Conservation (phyloP, 1,284 basidiomycete genomes). For the Puccinia hordei region DNA sequence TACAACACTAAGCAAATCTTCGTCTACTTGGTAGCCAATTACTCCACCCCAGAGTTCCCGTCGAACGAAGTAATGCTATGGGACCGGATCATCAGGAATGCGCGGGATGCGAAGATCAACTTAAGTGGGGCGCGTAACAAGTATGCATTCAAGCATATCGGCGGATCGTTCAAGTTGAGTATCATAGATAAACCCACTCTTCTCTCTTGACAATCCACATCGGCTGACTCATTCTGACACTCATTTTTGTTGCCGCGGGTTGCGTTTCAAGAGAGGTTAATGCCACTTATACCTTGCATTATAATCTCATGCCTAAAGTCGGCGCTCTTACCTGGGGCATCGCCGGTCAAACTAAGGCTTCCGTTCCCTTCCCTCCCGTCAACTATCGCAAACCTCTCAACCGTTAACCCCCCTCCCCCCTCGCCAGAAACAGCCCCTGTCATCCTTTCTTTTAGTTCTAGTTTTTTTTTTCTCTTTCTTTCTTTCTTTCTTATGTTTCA, state of each 20-base stretch:
- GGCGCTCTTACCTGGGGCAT: conserved; percentile 76
- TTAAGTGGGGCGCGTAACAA: conserved; percentile 72
- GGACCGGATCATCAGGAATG: conserved; percentile 80
- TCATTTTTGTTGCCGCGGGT: not conserved
- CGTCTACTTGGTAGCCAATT: conserved; percentile 77
- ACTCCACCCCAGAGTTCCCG: conserved; percentile 69
- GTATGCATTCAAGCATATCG: conserved; percentile 77
- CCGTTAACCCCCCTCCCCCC: not conserved
- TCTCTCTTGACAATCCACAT: not conserved
- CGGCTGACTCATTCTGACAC: not conserved
- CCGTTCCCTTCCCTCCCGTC: conserved; percentile 64
- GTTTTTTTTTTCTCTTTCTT: no score
- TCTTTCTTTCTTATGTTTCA: no score
- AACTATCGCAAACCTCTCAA: conserved; percentile 42
- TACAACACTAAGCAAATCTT: conserved; percentile 96
- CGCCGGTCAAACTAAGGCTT: conserved; percentile 67
- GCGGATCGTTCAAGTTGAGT: conserved; percentile 75
- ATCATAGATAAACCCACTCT: not conserved
- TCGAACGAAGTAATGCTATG: conserved; percentile 83
- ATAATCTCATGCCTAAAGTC: conserved; percentile 87
- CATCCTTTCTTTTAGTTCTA: not conserved
- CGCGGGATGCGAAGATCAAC: conserved; percentile 72
- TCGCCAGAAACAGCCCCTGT: not conserved
- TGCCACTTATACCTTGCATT: conserved; percentile 75
- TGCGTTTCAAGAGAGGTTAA: conserved; percentile 65